Percentiles rank a stretch among this genome's conserved stretches.
phyloP scores from a whole-genome alignment of 371 early-diverging fungal genomes.

The Mortierella sp. region DNA sequence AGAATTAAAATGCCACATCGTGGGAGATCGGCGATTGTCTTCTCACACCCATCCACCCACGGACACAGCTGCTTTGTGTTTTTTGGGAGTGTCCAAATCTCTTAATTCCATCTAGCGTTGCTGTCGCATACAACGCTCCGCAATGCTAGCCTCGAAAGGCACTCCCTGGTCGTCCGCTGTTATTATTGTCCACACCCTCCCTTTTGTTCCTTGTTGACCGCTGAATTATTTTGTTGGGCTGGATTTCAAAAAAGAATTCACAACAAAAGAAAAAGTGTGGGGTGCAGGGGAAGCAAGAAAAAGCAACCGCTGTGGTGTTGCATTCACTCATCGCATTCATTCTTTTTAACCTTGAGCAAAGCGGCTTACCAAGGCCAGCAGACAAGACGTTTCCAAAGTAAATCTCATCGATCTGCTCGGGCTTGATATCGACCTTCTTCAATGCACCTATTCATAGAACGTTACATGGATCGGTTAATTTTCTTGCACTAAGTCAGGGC shows the following conservation, averaged over 20 bases:
- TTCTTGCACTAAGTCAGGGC: background rate
- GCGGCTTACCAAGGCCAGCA: conserved; percentile 71
- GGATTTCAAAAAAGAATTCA: conserved; percentile 13
- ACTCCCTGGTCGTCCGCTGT: too few relatives aligned
- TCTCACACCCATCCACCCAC: background rate
- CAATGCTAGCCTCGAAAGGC: background rate
- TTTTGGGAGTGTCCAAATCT: too few relatives aligned
- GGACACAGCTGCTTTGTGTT: background rate
- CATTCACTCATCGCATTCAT: background rate
- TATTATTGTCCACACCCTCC: background rate
- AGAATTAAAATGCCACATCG: background rate
- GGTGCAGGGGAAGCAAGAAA: background rate
- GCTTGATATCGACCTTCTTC: conserved; percentile 75
- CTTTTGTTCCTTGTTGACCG: background rate
- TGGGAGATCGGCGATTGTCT: background rate
- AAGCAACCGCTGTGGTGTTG: background rate
- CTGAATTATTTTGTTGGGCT: conserved; percentile 30
- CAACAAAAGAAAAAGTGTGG: conserved; percentile 22
- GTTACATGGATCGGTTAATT: background rate
- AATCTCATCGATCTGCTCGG: conserved; percentile 85
- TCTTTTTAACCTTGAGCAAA: background rate
- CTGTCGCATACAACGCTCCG: background rate
- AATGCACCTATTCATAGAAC: conserved; percentile 74
- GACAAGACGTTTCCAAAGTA: conserved; percentile 91
- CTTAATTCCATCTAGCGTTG: background rate